Conservation (phyloP, 2,329 filamentous ascomycete species). For the Fonsecaea nubica region DNA sequence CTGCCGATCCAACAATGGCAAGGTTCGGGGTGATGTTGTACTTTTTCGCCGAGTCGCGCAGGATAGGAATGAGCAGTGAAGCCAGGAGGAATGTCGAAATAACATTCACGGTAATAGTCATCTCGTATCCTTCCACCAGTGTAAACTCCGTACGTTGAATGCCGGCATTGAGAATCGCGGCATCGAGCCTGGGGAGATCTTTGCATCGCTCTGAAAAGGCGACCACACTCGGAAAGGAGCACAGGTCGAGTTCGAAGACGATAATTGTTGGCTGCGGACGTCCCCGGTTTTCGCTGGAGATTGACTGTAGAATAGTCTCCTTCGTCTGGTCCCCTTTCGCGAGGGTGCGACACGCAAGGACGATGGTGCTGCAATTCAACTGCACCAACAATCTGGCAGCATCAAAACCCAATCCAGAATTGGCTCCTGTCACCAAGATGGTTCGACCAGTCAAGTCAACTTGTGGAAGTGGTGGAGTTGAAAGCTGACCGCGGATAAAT, state of each 20-base stretch:
- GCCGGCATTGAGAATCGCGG: conserved; percentile 52
- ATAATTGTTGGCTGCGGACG: conserved; percentile 35
- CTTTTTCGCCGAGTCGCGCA: conserved; percentile 50
- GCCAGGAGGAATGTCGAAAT: conserved; percentile 40
- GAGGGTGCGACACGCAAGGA: conserved; percentile 50
- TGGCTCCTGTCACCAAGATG: conserved; percentile 55
- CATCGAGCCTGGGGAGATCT: conserved; percentile 47
- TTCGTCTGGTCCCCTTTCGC: conserved; percentile 49
- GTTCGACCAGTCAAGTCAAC: conserved; percentile 46
- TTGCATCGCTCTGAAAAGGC: conserved; percentile 45
- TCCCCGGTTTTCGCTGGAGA: neutral
- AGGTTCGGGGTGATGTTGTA: conserved; percentile 44
- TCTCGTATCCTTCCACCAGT: conserved; percentile 41
- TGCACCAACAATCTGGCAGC: conserved; percentile 52
- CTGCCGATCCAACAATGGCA: conserved; percentile 41
- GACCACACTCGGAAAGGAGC: conserved; percentile 46
- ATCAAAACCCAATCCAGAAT: conserved; percentile 54
- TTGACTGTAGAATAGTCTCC: conserved; percentile 41
- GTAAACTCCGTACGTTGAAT: conserved; percentile 47
- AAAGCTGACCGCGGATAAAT: conserved; percentile 32
- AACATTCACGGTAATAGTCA: conserved; percentile 42
- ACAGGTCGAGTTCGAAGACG: conserved; percentile 46
- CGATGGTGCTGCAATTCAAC: conserved; percentile 52
- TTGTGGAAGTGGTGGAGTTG: conserved; percentile 30
- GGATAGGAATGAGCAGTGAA: conserved; percentile 42